A percentile compares a stretch with the other conserved stretches of the same genome.
Conservation (phyloP, 768 basidiomycete genomes). For the Pleurotus citrinopileatus region DNA sequence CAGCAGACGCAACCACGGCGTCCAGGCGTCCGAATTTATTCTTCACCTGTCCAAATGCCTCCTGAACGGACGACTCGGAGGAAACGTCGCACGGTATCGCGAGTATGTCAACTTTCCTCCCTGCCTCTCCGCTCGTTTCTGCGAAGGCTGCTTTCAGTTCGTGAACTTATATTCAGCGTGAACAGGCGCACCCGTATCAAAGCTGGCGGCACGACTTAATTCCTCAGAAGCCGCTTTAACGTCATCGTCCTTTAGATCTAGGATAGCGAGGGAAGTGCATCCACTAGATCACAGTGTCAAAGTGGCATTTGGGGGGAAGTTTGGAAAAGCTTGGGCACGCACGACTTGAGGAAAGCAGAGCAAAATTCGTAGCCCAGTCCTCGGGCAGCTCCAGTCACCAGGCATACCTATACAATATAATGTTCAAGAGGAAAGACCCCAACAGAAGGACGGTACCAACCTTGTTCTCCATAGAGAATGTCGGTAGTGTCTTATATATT, state of each 20-base stretch:
- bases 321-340: conserved; percentile 4
- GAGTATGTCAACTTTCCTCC: conserved; percentile 53
- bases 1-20: conserved; percentile 85
- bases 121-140: conserved; percentile 42
- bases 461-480: conserved; percentile 80
- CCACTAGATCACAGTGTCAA: conserved; percentile 47
- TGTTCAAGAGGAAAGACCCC: conserved; percentile 1
- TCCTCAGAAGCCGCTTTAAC: conserved; percentile 67
- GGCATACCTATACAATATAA: conserved; percentile 61
- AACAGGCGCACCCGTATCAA: conserved; percentile 40
- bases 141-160: conserved; percentile 16
- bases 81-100: conserved; percentile 89
- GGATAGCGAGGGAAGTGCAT: conserved; percentile 72
- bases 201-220: conserved; percentile 43
- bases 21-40: conserved; percentile 71
- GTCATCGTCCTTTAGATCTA: conserved; percentile 77
- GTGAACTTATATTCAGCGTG: conserved; percentile 3
- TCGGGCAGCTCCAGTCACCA: conserved; percentile 91
- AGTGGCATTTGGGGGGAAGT: background rate
- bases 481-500: conserved; percentile 52
- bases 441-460: conserved; percentile 30
- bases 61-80: conserved; percentile 74
- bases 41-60: conserved; percentile 64
- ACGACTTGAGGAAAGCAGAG: conserved; percentile 87
- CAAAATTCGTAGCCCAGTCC: conserved; percentile 92